Evolutionary conservation across 1,284 basidiomycete genomes (phyloP), one percentile per base, ranked within the genome.

Genomic region (Chalciporus sp.): DNA sequence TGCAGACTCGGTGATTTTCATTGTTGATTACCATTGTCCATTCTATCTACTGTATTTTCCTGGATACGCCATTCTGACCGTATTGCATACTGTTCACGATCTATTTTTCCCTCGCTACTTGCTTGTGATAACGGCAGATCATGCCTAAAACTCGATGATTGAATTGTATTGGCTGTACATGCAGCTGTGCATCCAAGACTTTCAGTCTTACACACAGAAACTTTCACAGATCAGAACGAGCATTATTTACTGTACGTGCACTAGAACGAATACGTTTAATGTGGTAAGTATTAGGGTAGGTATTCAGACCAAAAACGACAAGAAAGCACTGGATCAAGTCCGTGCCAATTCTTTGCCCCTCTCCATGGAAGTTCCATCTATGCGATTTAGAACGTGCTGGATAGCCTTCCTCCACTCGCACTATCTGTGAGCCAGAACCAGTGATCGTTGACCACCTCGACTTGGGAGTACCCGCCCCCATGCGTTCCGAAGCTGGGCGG

Each of bases 371-470:
- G n/a, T n/a, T n/a, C n/a, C 7, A 16, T 17, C 35, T 8, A 10
- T 17, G 7, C 7, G 6, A 41, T n/a, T 45, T 26, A 65, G 28
- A 49, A 54, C n/a, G 28, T 31, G 3, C 26, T 29, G 14, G 51
- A 33, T n/a, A 26, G 26, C 23, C 23, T 54, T 10, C 53, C 47
- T 4, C 52, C 50, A 9, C 58, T 58, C 14, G 51, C 53, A 17
- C 60, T 63, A 1, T 43, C 47, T 2, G 53, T 47, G 14, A 65
- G 46, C 63, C 63, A 65, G 42, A 68, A 65, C 66, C 66, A 65
- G 26, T 68, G 66, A 17, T 65, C 51, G 19, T 61, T 59, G 1
- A 44, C 45, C 1, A 10, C 31, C 45, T 68, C 60, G 10, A 67
- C 27, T n/a, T 65, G 64, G 11, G 42, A 29, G 23, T 52, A 53